Base-by-base conservation (phyloP, 495 filamentous ascomycete species). In the Xylaria intraflava region DNA sequence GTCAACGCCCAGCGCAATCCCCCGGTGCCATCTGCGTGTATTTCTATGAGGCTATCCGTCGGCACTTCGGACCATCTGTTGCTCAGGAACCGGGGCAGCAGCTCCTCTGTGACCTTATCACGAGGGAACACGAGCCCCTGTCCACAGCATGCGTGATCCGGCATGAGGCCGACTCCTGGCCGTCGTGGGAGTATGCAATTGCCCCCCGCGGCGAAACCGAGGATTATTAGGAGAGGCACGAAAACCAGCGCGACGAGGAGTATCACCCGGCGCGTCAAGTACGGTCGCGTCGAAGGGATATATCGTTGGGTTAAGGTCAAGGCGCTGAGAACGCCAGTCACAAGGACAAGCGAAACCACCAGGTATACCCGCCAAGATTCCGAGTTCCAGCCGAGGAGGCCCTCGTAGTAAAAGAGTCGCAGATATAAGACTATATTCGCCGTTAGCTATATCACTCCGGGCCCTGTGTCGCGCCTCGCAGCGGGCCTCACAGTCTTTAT, bases 371-470 rank as follows among this genome's bases (percentile, higher is more conserved):
- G 63, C 75, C 73, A 79, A 45, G 77, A 67, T 49, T 81, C 77
- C 14, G 62, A 70, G 55, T 80, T 80, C 78, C 78, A 82, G 19
- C 79, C 78, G 12, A 78, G 68, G 22, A 76, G 72, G 39, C 73
- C 69, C 59, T 81, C 79, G 6, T 75, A 79, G 60, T 81, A 80
- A 64, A 84, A 84, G 3, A 83, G 67, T 2, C 80, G 75, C 17
- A 84, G 65, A 51, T 82, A 83, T 2, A 83, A 42, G 52, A 54
- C 56, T 63, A 17, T 31, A 14, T 5, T 20, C 31, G 1, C 17
- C 2, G 40, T 51, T 19, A 51, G 49, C 9, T 16, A 17, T 33
- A 8, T n/a, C 17, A 17, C 35, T 17, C 35, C 35, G 35, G 35
- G 6, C 17, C 35, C 14, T 11, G 35, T n/a, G 17, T 38, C 35